Percentiles rank a stretch among this genome's conserved stretches.
These are phyloP conservation scores for Eucalyptus regnans DNA, from an alignment of 345 rosid species.

Conservation along the genomic window DNA sequence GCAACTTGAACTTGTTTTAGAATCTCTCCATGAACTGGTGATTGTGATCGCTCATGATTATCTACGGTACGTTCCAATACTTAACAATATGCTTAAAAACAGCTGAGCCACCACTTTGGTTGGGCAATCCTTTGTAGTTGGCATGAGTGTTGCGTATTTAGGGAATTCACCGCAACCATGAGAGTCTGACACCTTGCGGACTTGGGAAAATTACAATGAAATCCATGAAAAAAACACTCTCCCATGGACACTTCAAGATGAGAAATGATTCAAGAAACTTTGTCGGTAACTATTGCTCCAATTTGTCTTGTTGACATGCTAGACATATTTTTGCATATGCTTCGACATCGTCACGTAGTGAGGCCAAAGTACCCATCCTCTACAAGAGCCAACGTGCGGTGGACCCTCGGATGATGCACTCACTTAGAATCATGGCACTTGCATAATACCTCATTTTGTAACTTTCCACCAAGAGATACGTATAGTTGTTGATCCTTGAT, in stretches of 20 bases:
- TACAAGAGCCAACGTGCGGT: background rate
- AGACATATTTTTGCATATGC: background rate
- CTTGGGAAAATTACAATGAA: background rate
- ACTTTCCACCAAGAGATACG: background rate
- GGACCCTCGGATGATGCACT: background rate
- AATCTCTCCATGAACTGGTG: background rate
- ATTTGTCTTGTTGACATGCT: background rate
- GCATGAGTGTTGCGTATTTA: background rate
- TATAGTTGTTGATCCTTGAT: background rate
- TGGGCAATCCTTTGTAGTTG: background rate
- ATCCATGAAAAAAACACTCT: background rate
- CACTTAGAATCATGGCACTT: background rate
- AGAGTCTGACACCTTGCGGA: background rate
- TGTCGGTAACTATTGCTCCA: rapidly evolving
- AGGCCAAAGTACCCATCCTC: background rate
- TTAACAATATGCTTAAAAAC: background rate
- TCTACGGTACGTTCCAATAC: background rate
- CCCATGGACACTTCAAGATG: background rate
- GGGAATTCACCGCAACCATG: background rate
- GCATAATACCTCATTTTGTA: background rate
- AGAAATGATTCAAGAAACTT: background rate
- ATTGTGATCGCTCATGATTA: background rate
- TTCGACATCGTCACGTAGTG: background rate
- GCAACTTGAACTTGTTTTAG: background rate
- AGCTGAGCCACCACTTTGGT: background rate